phyloP scores from a whole-genome alignment of 176 grass and related monocot species.

The Musa schizocarpa region DNA sequence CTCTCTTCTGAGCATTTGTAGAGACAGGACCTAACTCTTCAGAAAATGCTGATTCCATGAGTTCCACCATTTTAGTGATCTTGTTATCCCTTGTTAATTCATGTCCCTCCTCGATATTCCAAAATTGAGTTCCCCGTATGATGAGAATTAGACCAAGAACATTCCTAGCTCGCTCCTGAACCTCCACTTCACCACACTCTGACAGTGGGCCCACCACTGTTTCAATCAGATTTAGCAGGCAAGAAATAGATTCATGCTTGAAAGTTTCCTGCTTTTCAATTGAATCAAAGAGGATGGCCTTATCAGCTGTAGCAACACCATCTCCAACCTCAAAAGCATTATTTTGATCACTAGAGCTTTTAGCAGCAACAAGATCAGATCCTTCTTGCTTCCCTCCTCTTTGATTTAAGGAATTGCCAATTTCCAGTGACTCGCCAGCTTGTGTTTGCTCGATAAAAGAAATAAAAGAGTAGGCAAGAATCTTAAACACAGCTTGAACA shows the following conservation, averaged over 20 bases:
- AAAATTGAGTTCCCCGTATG: slow-evolving; percentile 34
- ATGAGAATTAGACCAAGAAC: slow-evolving; percentile 53
- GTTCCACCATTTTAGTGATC: slow-evolving; percentile 31
- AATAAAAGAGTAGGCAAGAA: slow-evolving; percentile 47
- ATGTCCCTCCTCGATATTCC: slow-evolving; percentile 18
- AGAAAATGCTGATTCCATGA: slow-evolving; percentile 57
- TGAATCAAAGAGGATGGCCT: slow-evolving; percentile 8
- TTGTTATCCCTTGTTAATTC: slow-evolving; percentile 16
- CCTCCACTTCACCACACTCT: slow-evolving; percentile 68
- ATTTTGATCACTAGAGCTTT: slow-evolving; percentile 19
- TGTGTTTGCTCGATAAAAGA: slow-evolving; percentile 32
- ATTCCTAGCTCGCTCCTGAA: slow-evolving; percentile 72
- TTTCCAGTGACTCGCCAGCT: not conserved
- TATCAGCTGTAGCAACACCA: slow-evolving; percentile 14
- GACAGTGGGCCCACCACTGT: slow-evolving; percentile 45
- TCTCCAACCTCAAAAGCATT: slow-evolving; percentile 12
- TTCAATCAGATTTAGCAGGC: slow-evolving; percentile 67
- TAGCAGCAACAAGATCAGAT: slow-evolving; percentile 9
- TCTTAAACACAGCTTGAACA: slow-evolving; percentile 74
- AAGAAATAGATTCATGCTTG: slow-evolving; percentile 33
- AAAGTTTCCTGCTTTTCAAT: slow-evolving; percentile 27
- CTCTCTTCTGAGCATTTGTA: slow-evolving; percentile 56
- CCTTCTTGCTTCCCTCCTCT: not conserved
- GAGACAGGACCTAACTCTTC: slow-evolving; percentile 76
- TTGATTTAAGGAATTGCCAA: not conserved